Base-by-base conservation (phyloP, 1,284 basidiomycete species). In the Leccinum pseudoinsigne region DNA sequence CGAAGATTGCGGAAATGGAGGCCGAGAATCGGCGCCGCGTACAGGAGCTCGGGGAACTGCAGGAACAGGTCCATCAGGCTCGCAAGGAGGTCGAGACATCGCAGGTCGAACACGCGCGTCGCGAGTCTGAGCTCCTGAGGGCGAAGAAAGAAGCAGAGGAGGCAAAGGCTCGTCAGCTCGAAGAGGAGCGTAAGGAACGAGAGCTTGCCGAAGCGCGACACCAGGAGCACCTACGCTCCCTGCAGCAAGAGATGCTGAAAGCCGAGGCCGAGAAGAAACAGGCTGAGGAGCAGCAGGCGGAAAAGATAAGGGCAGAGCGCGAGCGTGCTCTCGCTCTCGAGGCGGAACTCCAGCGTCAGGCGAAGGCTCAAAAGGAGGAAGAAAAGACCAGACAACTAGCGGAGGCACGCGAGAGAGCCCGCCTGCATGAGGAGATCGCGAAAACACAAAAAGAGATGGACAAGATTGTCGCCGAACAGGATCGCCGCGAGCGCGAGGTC, bases 311-410 rank as follows among this genome's bases (percentile, higher is more conserved):
- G 50, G 3, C n/a, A 16, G 75, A 77, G 54, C 74, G 53, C 18
- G 75, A 75, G 58, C 75, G 69, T 40, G 73, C 75, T 28, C 67
- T 67, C 14, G 72, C 74, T 14, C 68, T 75, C 62, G 73, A 76
- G 40, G 66, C 64, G 34, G 69, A 74, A 53, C 69, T 74, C 51
- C 59, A 75, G 51, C 71, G 64, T 51, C 71, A 72, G 56, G 63
- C 63, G 1, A 69, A 68, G 45, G 58, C 40, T 47, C 69, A 61
- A 51, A 71, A 72, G 36, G 74, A 72, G 21, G 75, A 74, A 56
- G 75, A 76, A 56, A 66, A 45, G 3, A 57, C 57, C 42, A 72
- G 74, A 31, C 54, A 31, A n/a, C 6, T 53, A 9, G 64, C 56
- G 18, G 73, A 76, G 61, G 74, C 70, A 57, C 67, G 62, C 21